phyloP scores from a whole-genome alignment of 495 filamentous ascomycete genomes.

The Daldinia grandis region DNA sequence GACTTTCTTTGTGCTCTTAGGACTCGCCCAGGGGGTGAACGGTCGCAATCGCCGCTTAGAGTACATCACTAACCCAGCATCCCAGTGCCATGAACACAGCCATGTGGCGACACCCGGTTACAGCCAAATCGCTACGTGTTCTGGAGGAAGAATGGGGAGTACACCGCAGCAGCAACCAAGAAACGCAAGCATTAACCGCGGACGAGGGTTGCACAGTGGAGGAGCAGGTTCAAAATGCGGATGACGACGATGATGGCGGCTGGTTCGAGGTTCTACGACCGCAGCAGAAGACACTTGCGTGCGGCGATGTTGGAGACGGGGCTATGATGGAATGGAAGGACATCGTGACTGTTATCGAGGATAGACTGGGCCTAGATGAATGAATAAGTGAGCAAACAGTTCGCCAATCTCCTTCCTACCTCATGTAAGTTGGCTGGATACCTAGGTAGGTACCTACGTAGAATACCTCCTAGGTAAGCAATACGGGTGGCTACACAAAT shows the following conservation, averaged over 20 bases:
- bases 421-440: background rate
- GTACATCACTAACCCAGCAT: conserved; percentile 1
- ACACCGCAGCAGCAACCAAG: conserved; percentile 46
- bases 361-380: conserved; percentile 47
- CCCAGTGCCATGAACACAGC: conserved; percentile 83
- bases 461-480: too few species aligned
- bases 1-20: too few species aligned
- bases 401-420: background rate
- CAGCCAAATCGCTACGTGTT: conserved; percentile 70
- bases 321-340: conserved; percentile 81
- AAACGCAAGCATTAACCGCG: conserved; percentile 54
- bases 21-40: too few species aligned
- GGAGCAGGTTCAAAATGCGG: conserved; percentile 52
- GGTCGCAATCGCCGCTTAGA: too few species aligned
- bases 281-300: conserved; percentile 73
- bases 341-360: conserved; percentile 71
- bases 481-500: background rate
- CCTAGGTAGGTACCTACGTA: too few species aligned
- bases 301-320: conserved; percentile 80
- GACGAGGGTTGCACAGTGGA: conserved; percentile 57
- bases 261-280: conserved; percentile 82
- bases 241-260: conserved; percentile 50
- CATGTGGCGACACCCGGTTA: conserved; percentile 90
- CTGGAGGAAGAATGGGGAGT: conserved; percentile 78
- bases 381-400: background rate